Conservation (phyloP, 2,329 filamentous ascomycete genomes). For the Sporothrix pallida region DNA sequence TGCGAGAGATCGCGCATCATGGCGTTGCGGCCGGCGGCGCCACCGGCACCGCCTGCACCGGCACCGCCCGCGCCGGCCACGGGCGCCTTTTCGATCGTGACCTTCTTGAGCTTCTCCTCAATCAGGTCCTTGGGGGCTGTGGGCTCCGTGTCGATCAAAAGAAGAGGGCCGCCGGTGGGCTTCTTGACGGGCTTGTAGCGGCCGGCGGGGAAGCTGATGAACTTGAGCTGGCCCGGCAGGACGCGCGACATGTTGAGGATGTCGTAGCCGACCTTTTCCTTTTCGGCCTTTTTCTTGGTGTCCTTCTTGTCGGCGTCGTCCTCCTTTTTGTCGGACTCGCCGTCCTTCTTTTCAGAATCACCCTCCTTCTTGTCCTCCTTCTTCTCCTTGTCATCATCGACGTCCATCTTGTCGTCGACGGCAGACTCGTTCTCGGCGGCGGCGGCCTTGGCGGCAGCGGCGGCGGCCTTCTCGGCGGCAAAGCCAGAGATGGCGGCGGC, state of each 20-base stretch:
- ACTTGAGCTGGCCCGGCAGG: slow-evolving; percentile 90
- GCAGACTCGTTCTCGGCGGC: slow-evolving; percentile 14
- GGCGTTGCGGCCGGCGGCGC: slow-evolving; percentile 33
- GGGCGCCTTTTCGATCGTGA: slow-evolving; percentile 65
- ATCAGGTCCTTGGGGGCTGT: slow-evolving; percentile 79
- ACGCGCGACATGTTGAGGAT: slow-evolving; percentile 97
- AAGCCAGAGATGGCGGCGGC: slow-evolving; percentile 39
- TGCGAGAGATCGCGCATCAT: slow-evolving; percentile 36
- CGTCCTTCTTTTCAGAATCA: slow-evolving; percentile 77
- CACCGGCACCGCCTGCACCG: slow-evolving; percentile 35
- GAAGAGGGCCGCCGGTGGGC: slow-evolving; percentile 90
- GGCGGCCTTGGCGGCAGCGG: slow-evolving; percentile 40
- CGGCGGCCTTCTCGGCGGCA: slow-evolving; percentile 8
- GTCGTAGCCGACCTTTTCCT: slow-evolving; percentile 96
- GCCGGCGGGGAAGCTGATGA: slow-evolving; percentile 87
- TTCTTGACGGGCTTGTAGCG: slow-evolving; percentile 91
- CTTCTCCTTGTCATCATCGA: slow-evolving; percentile 68
- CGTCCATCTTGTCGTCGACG: slow-evolving; percentile 82
- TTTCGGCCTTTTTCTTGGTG: slow-evolving; percentile 87
- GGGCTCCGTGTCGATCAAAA: slow-evolving; percentile 85
- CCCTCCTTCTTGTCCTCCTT: slow-evolving; percentile 75
- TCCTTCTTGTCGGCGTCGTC: slow-evolving; percentile 67
- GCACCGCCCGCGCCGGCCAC: slow-evolving; percentile 50
- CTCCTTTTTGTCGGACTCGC: slow-evolving; percentile 74
- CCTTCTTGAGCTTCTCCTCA: slow-evolving; percentile 92